Conservation (phyloP, 129 eudicot species). For the Lonicera japonica region DNA sequence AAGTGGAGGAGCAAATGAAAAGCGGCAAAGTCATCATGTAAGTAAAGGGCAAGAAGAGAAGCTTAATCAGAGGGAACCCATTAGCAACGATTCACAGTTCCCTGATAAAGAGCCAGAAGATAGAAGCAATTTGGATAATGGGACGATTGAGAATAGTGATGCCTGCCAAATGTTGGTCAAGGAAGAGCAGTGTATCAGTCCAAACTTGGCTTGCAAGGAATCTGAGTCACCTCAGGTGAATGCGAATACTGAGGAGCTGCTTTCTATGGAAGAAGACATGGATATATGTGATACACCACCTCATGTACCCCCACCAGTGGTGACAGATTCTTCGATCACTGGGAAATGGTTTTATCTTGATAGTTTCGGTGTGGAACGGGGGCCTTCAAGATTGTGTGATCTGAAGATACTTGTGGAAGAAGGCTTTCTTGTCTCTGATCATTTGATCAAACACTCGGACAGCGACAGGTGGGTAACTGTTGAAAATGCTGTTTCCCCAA, state of each 20-base stretch:
- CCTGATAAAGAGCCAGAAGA: constrained; percentile 41
- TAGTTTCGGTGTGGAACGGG: constrained; percentile 64
- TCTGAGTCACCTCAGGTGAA: constrained; percentile 43
- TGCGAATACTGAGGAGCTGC: constrained; percentile 58
- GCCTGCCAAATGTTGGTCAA: constrained; percentile 4
- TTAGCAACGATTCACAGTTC: constrained; percentile 27
- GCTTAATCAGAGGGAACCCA: constrained; percentile 27
- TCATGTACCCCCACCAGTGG: constrained; percentile 57
- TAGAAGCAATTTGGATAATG: constrained; percentile 32
- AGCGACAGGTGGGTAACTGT: constrained; percentile 94
- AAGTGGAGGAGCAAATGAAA: constrained; percentile 53
- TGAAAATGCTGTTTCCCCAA: constrained; percentile 93
- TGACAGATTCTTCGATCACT: constrained; percentile 31
- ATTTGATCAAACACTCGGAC: constrained; percentile 71
- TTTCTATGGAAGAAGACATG: constrained; percentile 99
- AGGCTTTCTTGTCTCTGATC: constrained; percentile 80
- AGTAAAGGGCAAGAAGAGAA: constrained; percentile 53
- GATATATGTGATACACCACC: constrained; percentile 99
- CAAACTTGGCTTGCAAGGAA: constrained; percentile 15
- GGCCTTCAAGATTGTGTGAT: constrained; percentile 74
- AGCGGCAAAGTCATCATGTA: constrained; percentile 34
- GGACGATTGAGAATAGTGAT: constrained; percentile 27
- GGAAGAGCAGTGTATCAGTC: constrained; percentile 34
- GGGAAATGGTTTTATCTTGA: constrained; percentile 94
- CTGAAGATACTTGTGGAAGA: constrained; percentile 67